Conservation (phyloP, 2,329 filamentous ascomycete genomes). For the Ophiocordyceps camponoti-leonardi region DNA sequence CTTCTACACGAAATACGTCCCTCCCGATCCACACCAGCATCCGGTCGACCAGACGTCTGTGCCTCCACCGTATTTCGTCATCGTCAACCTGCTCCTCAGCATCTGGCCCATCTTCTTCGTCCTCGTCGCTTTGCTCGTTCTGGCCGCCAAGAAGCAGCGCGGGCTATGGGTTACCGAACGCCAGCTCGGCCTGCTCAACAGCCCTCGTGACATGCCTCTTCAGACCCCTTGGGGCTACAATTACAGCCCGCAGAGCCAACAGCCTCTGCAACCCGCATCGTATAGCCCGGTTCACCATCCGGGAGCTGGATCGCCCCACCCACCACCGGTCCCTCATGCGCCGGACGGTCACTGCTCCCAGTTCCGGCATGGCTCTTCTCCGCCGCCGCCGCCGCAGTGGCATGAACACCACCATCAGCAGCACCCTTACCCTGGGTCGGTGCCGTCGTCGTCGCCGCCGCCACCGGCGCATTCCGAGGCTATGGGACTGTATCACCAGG, state of each 20-base stretch:
- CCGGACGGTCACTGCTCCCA: background rate
- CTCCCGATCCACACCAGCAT: background rate
- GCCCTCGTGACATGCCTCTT: constrained; percentile 1
- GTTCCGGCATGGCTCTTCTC: background rate
- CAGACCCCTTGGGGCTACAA: constrained; percentile 7
- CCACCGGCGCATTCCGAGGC: constrained; percentile 11
- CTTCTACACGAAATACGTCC: constrained; percentile 2
- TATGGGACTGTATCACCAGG: constrained; percentile 15
- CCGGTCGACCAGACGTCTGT: background rate
- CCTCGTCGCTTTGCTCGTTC: constrained; percentile 9
- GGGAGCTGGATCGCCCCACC: background rate
- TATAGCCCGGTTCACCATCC: background rate
- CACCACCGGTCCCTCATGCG: background rate
- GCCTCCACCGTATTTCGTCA: constrained; percentile 3
- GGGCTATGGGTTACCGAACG: constrained; percentile 11
- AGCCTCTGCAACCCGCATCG: constrained; percentile 2
- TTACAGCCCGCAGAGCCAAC: constrained; percentile 4
- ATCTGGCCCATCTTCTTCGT: constrained; percentile 10
- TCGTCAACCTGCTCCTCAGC: constrained; percentile 9
- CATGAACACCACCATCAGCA: background rate
- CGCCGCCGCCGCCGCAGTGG: background rate
- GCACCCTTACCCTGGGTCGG: background rate
- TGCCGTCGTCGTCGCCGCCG: background rate
- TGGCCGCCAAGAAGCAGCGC: constrained; percentile 9
- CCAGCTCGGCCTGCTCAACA: background rate